Conservation (phyloP, 2,329 filamentous ascomycete genomes). For the Chaetomium sp. region DNA sequence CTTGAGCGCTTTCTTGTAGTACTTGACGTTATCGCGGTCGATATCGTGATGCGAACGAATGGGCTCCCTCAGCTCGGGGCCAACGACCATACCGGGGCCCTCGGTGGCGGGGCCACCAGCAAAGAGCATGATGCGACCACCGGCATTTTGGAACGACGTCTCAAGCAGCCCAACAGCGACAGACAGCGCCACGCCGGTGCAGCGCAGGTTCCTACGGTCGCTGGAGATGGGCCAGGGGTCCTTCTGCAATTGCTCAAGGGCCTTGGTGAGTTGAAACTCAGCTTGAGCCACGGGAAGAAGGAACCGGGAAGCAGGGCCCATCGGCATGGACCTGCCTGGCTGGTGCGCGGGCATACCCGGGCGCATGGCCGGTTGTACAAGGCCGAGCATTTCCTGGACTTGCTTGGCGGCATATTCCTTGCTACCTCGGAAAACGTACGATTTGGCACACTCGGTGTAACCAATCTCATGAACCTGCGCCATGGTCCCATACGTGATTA, state of each 20-base stretch:
- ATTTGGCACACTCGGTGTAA: slow-evolving; percentile 96
- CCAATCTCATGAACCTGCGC: slow-evolving; percentile 96
- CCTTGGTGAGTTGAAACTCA: slow-evolving; percentile 95
- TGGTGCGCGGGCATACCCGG: slow-evolving; percentile 67
- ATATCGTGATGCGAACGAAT: slow-evolving; percentile 99
- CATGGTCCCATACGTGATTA: slow-evolving; percentile 92
- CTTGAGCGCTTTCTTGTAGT: slow-evolving; percentile 98
- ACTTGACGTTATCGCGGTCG: slow-evolving; percentile 97
- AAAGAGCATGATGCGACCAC: slow-evolving; percentile 95
- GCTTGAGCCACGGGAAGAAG: slow-evolving; percentile 90
- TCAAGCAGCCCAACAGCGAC: slow-evolving; percentile 90
- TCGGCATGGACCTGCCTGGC: slow-evolving; percentile 66
- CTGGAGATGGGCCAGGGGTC: slow-evolving; percentile 97
- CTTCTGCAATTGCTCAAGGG: slow-evolving; percentile 88
- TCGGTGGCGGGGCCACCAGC: slow-evolving; percentile 92
- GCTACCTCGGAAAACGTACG: slow-evolving; percentile 94
- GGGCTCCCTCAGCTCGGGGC: slow-evolving; percentile 88
- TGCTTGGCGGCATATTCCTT: slow-evolving; percentile 98
- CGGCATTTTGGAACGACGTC: slow-evolving; percentile 90
- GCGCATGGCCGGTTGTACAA: slow-evolving; percentile 65
- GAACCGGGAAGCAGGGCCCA: slow-evolving; percentile 82
- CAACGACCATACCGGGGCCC: slow-evolving; percentile 93
- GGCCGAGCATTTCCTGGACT: slow-evolving; percentile 97
- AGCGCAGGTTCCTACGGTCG: slow-evolving; percentile 82
- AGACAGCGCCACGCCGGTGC: slow-evolving; percentile 92